phyloP scores from a whole-genome alignment of 176 grass and related monocot genomes.

The Juncus effusus region DNA sequence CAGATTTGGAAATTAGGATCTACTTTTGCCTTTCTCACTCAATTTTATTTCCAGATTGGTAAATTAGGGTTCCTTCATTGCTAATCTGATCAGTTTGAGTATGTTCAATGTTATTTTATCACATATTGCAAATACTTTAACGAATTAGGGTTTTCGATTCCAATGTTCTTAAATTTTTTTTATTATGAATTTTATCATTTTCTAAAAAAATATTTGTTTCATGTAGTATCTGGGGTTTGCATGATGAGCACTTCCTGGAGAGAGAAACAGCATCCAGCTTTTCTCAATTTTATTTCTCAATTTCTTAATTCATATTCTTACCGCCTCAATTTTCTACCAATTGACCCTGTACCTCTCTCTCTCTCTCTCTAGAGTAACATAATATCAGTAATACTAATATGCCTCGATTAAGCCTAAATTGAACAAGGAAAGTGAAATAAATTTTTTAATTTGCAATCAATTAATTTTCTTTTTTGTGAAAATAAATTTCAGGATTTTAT shows the following conservation, averaged over 20 bases:
- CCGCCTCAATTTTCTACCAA: conserved; percentile 58
- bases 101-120: too few species aligned
- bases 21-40: too few species aligned
- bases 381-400: conserved; percentile 1
- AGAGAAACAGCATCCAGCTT: conserved; percentile 51
- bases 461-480: not conserved
- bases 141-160: too few species aligned
- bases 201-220: too few species aligned
- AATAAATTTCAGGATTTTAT: conserved; percentile 50
- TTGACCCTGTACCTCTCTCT: conserved; percentile 46
- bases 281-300: conserved; percentile 52
- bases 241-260: conserved; percentile 75
- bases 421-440: not conserved
- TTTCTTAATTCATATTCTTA: conserved; percentile 64
- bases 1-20: too few species aligned
- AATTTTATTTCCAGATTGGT: too few species aligned
- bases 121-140: too few species aligned
- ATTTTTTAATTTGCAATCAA: not conserved
- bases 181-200: too few species aligned
- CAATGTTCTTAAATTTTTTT: too few species aligned
- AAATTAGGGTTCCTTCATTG: too few species aligned
- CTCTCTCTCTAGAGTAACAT: not conserved
- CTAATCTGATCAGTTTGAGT: too few species aligned
- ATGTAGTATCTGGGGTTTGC: conserved; percentile 55
- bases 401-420: not conserved